phyloP scores from a whole-genome alignment of 2,329 filamentous ascomycete species.

The Triangularia verruculosa region DNA sequence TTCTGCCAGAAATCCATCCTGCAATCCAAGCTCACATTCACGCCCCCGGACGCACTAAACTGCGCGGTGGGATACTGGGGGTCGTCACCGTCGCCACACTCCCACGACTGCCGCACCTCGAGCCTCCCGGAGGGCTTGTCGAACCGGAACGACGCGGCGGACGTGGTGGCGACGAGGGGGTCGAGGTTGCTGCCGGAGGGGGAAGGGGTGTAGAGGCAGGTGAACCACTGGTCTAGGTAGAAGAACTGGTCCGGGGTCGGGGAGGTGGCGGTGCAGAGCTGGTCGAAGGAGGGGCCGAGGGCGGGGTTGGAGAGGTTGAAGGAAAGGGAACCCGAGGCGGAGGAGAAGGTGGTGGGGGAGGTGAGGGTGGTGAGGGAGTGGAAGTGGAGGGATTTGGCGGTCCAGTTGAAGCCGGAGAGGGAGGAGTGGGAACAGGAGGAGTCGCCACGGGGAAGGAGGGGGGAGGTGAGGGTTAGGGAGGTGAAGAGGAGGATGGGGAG shows the following conservation, averaged over 20 bases:
- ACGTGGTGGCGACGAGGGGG: slow-evolving; percentile 16
- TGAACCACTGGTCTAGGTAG: slow-evolving; percentile 41
- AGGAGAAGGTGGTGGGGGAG: slow-evolving; percentile 41
- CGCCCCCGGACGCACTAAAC: background rate
- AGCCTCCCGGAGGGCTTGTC: background rate
- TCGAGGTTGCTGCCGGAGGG: background rate
- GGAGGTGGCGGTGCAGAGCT: slow-evolving; percentile 39
- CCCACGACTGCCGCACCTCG: background rate
- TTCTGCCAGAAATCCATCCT: background rate
- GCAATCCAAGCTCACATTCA: background rate
- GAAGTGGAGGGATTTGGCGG: slow-evolving; percentile 42
- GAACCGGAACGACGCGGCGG: slow-evolving; percentile 9
- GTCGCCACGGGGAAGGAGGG: background rate
- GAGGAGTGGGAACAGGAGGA: slow-evolving; percentile 30
- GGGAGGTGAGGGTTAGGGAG: background rate
- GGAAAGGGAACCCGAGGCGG: slow-evolving; percentile 36
- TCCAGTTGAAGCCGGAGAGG: slow-evolving; percentile 36
- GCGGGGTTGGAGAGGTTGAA: slow-evolving; percentile 45
- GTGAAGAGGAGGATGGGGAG: background rate
- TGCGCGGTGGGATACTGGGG: background rate
- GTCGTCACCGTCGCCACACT: background rate
- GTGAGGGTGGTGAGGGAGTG: slow-evolving; percentile 42
- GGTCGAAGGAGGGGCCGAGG: slow-evolving; percentile 32
- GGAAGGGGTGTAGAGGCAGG: slow-evolving; percentile 32
- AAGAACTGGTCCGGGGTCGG: slow-evolving; percentile 42